A percentile compares a stretch with the other conserved stretches of the same genome.
Conservation (phyloP, 176 grass and related monocot species). For the Dactylis glomerata region DNA sequence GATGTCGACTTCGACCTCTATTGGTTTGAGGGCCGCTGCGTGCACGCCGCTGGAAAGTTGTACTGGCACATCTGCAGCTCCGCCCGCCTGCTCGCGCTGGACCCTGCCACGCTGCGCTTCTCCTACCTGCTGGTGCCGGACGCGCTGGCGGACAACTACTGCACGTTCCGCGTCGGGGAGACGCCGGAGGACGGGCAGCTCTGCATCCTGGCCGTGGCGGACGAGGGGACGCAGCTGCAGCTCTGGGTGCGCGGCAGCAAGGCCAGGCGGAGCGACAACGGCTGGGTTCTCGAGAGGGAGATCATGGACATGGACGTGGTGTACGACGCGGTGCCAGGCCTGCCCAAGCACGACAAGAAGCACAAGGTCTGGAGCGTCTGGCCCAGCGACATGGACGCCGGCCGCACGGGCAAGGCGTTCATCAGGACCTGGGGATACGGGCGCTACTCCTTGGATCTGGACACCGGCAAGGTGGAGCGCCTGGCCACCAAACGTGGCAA, state of each 20-base stretch:
- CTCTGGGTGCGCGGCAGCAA: not conserved
- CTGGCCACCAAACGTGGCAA: not conserved
- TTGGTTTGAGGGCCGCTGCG: conserved; percentile 4
- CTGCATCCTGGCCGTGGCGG: not conserved
- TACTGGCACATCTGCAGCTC: conserved; percentile 15
- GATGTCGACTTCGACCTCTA: not conserved
- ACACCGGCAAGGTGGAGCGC: not conserved
- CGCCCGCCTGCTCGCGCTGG: not conserved
- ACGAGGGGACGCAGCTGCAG: not conserved
- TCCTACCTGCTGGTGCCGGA: not conserved
- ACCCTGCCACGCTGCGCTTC: not conserved
- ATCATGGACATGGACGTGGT: not conserved
- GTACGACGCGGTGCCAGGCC: not conserved
- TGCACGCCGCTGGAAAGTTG: not conserved
- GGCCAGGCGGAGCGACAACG: not conserved
- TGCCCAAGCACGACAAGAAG: not conserved
- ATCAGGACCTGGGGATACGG: not conserved
- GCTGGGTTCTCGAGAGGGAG: conserved; percentile 14
- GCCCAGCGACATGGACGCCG: conserved; percentile 3
- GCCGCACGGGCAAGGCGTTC: not conserved
- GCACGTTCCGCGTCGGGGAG: not conserved
- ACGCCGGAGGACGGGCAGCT: not conserved
- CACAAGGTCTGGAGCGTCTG: not conserved
- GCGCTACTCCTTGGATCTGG: not conserved
- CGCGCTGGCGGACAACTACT: not conserved